A percentile compares a stretch with the other conserved stretches of the same genome.
Evolutionary conservation across 2,329 filamentous ascomycete genomes (phyloP).

Genomic region (Fusarium gaditjirri): DNA sequence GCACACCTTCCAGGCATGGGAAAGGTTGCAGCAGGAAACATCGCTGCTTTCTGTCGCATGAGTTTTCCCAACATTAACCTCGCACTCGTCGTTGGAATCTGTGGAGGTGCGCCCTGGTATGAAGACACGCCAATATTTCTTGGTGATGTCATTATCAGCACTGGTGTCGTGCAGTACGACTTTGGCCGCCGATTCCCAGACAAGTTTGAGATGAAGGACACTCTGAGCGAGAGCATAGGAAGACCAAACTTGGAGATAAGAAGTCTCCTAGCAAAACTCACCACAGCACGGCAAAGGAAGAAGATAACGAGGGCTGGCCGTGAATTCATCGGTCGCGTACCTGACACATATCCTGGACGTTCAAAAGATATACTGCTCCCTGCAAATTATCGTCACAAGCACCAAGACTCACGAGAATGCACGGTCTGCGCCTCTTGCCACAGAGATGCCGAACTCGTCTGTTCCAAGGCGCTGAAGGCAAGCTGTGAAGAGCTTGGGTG

Average conservation of each 20-base stretch:
- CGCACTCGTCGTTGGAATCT: not conserved
- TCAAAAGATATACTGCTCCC: not conserved
- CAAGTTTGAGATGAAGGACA: not conserved
- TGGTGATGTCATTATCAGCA: constrained; percentile 1
- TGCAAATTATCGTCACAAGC: not conserved
- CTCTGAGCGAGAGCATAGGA: not conserved
- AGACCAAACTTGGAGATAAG: not conserved
- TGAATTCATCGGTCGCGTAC: not conserved
- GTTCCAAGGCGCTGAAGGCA: not conserved
- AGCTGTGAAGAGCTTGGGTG: not conserved
- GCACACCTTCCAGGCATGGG: constrained; percentile 1
- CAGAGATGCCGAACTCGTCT: not conserved
- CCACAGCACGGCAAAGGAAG: not conserved
- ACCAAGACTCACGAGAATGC: not conserved
- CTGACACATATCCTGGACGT: not conserved
- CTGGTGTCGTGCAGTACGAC: constrained; percentile 3
- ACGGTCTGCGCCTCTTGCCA: not conserved
- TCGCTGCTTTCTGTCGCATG: not conserved
- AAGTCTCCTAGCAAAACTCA: not conserved
- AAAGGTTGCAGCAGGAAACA: not conserved
- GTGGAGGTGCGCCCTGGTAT: not conserved
- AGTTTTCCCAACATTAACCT: not conserved
- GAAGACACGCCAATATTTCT: not conserved
- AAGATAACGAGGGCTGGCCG: not conserved
- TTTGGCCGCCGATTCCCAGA: not conserved